These are phyloP conservation scores for Epichloe typhina DNA, from an alignment of 2,329 filamentous ascomycete genomes.

Conservation along the genomic window DNA sequence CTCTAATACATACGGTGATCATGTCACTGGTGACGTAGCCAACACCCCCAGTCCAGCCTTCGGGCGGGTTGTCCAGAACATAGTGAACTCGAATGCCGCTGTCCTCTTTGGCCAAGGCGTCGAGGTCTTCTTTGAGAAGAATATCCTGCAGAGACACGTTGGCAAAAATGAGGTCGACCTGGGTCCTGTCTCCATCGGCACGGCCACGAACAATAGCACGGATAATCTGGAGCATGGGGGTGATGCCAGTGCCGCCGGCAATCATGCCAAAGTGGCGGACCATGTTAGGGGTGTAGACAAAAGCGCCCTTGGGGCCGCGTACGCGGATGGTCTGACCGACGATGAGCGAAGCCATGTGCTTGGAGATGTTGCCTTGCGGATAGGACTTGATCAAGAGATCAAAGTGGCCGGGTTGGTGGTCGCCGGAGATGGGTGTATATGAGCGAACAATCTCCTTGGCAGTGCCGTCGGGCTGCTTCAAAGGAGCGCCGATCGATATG, in stretches of 20 bases:
- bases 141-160: slow-evolving; percentile 93
- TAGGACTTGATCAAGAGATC: slow-evolving; percentile 98
- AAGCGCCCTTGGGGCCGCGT: slow-evolving; percentile 89
- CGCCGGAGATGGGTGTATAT: slow-evolving; percentile 84
- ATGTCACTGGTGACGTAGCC: slow-evolving; percentile 94
- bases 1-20: slow-evolving; percentile 54
- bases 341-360: slow-evolving; percentile 70
- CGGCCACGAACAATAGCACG: slow-evolving; percentile 78
- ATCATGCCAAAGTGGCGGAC: slow-evolving; percentile 96
- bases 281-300: slow-evolving; percentile 97
- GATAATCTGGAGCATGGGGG: slow-evolving; percentile 94
- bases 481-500: slow-evolving; percentile 82
- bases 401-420: slow-evolving; percentile 81
- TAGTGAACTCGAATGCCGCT: slow-evolving; percentile 79
- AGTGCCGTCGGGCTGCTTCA: slow-evolving; percentile 53
- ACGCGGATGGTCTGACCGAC: slow-evolving; percentile 84
- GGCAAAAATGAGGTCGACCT: slow-evolving; percentile 92
- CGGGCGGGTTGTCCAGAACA: slow-evolving; percentile 89
- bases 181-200: slow-evolving; percentile 65
- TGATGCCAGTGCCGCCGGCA: slow-evolving; percentile 93
- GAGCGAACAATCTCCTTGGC: slow-evolving; percentile 78
- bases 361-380: slow-evolving; percentile 93
- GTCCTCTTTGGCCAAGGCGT: slow-evolving; percentile 65
- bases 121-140: slow-evolving; percentile 81
- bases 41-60: slow-evolving; percentile 81